Conservation (phyloP, 331 rosid species). For the Arachis monticola region DNA sequence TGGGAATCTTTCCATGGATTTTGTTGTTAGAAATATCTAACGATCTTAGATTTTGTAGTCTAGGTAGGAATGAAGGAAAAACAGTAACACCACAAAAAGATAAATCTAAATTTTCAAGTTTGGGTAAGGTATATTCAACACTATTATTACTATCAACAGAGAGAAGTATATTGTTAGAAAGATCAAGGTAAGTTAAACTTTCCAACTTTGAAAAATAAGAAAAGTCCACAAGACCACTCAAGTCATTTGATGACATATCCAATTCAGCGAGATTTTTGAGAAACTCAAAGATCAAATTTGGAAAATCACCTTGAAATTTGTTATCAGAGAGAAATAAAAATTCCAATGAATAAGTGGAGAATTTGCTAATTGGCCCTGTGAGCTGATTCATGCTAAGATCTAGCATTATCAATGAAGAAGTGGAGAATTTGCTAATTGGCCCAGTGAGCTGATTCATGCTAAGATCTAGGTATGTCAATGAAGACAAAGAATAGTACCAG, state of each 20-base stretch:
- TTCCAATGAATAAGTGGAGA: not conserved
- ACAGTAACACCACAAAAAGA: not conserved
- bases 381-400: not conserved
- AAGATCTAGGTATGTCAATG: not conserved
- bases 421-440: not conserved
- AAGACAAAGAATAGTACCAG: not conserved
- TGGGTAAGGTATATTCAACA: not conserved
- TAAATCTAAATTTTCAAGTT: rapidly evolving
- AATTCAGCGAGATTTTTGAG: not conserved
- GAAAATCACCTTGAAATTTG: conserved; percentile 9
- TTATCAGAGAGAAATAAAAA: not conserved
- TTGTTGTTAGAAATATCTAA: conserved; percentile 1
- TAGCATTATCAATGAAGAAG: not conserved
- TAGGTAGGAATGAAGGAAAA: not conserved
- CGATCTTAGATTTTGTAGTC: rapidly evolving
- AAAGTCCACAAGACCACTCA: not conserved
- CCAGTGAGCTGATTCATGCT: not conserved
- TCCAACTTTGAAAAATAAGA: not conserved
- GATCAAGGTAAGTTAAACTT: not conserved
- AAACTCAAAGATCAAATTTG: not conserved
- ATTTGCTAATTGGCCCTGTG: not conserved
- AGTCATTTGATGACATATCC: not conserved
- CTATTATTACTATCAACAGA: not conserved
- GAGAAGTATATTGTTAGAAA: not conserved
- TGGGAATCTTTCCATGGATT: conserved; percentile 6